These are phyloP conservation scores for Pholiota microspora DNA, from an alignment of 768 basidiomycete genomes.

Conservation along the genomic window DNA sequence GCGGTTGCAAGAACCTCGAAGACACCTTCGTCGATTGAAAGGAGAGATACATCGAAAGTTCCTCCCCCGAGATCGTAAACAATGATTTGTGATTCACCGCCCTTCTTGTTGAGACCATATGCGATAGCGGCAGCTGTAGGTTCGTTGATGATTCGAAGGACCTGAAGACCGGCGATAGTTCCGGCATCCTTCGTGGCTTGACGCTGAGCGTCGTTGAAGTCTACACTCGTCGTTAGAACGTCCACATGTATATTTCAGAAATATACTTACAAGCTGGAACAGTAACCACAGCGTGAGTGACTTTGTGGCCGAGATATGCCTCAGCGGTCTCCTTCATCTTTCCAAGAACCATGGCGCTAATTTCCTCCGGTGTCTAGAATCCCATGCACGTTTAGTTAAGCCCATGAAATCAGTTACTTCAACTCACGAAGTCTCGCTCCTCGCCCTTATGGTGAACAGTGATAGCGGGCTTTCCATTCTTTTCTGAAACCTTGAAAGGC, in stretches of 20 bases:
- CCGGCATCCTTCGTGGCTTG: conserved; percentile 99
- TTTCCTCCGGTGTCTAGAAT: conserved; percentile 85
- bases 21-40: conserved; percentile 92
- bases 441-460: conserved; percentile 79
- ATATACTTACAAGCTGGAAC: conserved; percentile 84
- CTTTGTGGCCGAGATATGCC: conserved; percentile 93
- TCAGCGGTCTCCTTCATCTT: conserved; percentile 99
- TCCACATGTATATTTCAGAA: not conserved
- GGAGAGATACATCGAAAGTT: conserved; percentile 97
- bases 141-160: conserved; percentile 98
- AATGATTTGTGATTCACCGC: conserved; percentile 91
- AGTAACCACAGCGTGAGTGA: conserved; percentile 97
- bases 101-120: conserved; percentile 97
- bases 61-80: conserved; percentile 99
- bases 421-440: conserved; percentile 76
- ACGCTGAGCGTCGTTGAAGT: conserved; percentile 99
- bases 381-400: not conserved
- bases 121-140: conserved; percentile 97
- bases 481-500: conserved; percentile 83
- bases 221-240: conserved; percentile 29
- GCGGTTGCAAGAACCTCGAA: conserved; percentile 90
- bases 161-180: conserved; percentile 89
- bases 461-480: conserved; percentile 78
- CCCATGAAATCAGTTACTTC: not conserved
- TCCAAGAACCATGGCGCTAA: conserved; percentile 90